These are phyloP conservation scores for Candida sanyiensis DNA, from an alignment of 805 yeast species.

Conservation along the genomic window DNA sequence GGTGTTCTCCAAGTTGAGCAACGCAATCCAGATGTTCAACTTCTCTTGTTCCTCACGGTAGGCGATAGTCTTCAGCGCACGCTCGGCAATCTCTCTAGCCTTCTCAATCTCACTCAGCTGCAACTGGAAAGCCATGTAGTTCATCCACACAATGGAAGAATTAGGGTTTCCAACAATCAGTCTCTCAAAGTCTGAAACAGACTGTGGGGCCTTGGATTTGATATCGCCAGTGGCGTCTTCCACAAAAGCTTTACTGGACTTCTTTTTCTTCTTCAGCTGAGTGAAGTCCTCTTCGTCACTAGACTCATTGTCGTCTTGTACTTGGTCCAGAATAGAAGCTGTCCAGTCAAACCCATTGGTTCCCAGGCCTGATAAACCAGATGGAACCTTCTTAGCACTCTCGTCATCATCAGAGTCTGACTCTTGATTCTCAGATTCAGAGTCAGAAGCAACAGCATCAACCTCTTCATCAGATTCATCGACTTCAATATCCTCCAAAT, in stretches of 20 bases:
- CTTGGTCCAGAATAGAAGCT: conserved; percentile 80
- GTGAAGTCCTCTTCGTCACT: conserved; percentile 47
- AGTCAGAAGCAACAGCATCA: conserved; percentile 17
- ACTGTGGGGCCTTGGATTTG: conserved; percentile 82
- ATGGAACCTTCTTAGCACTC: conserved; percentile 3
- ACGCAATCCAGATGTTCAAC: conserved; percentile 92
- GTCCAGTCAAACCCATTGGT: conserved; percentile 96
- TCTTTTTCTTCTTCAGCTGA: conserved; percentile 42
- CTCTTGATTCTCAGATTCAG: conserved; percentile 18
- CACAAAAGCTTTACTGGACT: conserved; percentile 34
- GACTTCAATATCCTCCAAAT: conserved; percentile 21
- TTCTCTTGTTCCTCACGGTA: conserved; percentile 92
- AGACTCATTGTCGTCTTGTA: conserved; percentile 47
- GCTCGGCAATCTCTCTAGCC: conserved; percentile 87
- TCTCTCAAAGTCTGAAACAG: conserved; percentile 88
- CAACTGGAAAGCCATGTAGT: conserved; percentile 95
- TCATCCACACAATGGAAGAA: conserved; percentile 94
- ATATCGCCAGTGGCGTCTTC: conserved; percentile 85
- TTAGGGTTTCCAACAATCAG: conserved; percentile 86
- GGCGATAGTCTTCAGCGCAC: conserved; percentile 86
- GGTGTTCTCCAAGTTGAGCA: conserved; percentile 86
- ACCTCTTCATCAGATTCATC: conserved; percentile 23
- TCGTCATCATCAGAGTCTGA: conserved; percentile 22
- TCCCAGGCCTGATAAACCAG: conserved; percentile 50
- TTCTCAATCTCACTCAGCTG: conserved; percentile 91